Evolutionary conservation across 2,329 filamentous ascomycete species (phyloP), one percentile per base, ranked within the genome.

Genomic region (Hypoxylon sp.): DNA sequence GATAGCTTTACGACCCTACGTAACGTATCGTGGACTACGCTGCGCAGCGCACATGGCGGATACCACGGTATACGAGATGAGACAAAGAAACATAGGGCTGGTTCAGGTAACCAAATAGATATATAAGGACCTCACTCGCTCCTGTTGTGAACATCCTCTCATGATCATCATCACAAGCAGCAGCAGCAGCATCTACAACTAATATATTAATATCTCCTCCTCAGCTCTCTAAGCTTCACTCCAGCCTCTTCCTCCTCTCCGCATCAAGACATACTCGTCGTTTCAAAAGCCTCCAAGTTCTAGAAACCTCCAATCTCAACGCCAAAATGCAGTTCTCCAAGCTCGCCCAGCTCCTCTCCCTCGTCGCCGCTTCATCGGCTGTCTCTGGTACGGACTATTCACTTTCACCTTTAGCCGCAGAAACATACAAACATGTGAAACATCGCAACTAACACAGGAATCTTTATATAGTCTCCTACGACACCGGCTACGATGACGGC

Each of bases 401-500:
- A 6, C 19, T 36, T 57, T 19, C 6, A 3, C 13, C 23, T 38
- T 32, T n/a, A 25, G 6, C 38, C 38, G 11, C 14, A 17, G 6
- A 43, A n/a, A 43, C 13, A 17, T 25, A 13, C 7, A 30, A 17
- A 19, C 4, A 36, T 13, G 6, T 38, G 36, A 14, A 17, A 43
- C 19, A 6, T 25, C 13, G 14, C 4, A 52, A 48, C 63, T 74
- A 69, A 75, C 71, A 65, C 5, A 3, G 5, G 72, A 73, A 25
- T 1, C 6, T 25, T 25, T 25, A 79, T 75, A 78, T n/a, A n/a
- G 91, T 94, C 75, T 90, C 90, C 70, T 95, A 90, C 80, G 92
- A 94, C 80, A 80, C 82, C 19, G 88, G 85, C 76, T 96, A 93
- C 81, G 92, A 94, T 76, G 81, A 90, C 69, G 77, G 77, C 49